These are phyloP conservation scores for Pythium scleroteichum DNA, from an alignment of 352 stramenopile species.

Conservation along the genomic window DNA sequence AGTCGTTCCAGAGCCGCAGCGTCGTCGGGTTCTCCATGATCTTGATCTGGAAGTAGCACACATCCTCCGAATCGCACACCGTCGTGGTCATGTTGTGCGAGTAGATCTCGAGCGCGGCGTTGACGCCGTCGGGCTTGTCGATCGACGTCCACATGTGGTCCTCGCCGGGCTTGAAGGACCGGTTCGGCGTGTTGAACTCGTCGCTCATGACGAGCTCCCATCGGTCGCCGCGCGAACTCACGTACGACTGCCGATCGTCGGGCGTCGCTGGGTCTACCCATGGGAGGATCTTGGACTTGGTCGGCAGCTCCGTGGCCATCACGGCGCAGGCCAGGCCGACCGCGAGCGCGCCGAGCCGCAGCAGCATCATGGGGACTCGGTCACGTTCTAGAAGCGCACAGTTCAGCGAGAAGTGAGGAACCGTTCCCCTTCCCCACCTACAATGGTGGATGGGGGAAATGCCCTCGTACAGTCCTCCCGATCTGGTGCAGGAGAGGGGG, in stretches of 20 bases:
- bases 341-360: neutral
- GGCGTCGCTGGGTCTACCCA: slow-evolving; percentile 72
- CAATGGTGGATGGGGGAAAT: neutral
- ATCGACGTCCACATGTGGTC: slow-evolving; percentile 94
- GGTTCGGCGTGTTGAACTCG: slow-evolving; percentile 63
- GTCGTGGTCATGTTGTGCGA: slow-evolving; percentile 73
- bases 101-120: slow-evolving; percentile 70
- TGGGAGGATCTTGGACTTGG: slow-evolving; percentile 54
- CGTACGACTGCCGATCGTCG: slow-evolving; percentile 38
- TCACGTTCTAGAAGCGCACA: too few species aligned
- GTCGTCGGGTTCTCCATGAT: slow-evolving; percentile 40
- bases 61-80: slow-evolving; percentile 44
- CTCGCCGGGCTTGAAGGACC: slow-evolving; percentile 87
- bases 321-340: neutral
- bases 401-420: neutral
- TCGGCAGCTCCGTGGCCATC: slow-evolving; percentile 33
- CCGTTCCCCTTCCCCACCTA: neutral
- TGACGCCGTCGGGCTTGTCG: slow-evolving; percentile 71
- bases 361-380: too few species aligned
- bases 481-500: neutral
- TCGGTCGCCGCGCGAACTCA: slow-evolving; percentile 48
- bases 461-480: neutral
- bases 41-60: slow-evolving; percentile 73
- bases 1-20: slow-evolving; percentile 64
- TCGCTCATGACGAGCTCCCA: slow-evolving; percentile 78